A percentile compares a stretch with the other conserved stretches of the same genome.
Conservation (phyloP, 202 grass and related monocot genomes). For the Dendrocalamus latiflorus region DNA sequence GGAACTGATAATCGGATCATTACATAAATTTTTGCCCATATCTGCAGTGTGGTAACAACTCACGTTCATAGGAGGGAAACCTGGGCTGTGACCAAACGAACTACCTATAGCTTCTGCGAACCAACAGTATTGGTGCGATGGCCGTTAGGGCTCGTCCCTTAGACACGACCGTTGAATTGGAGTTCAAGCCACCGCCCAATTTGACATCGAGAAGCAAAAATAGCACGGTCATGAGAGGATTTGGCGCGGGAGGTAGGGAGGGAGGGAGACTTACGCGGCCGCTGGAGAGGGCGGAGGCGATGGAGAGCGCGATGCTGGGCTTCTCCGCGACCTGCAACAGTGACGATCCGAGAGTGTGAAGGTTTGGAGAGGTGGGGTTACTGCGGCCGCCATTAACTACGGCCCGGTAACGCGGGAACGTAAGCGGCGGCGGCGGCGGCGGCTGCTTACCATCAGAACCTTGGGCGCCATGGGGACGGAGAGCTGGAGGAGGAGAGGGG, state of each 20-base stretch:
- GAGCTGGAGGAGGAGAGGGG: not conserved
- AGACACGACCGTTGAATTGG: not conserved
- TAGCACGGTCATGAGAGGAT: not conserved
- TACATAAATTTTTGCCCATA: too few relatives aligned
- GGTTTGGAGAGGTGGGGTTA: not conserved
- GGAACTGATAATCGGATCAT: too few relatives aligned
- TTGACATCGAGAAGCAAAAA: not conserved
- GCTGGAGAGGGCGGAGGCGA: slow-evolving; percentile 71
- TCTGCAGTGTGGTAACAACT: not conserved
- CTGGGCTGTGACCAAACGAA: too few relatives aligned
- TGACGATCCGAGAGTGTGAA: slow-evolving; percentile 1
- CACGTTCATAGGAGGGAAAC: not conserved
- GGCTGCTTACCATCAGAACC: slow-evolving; percentile 68
- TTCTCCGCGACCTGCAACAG: slow-evolving; percentile 81
- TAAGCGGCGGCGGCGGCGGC: not conserved
- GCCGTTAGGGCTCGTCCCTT: not conserved
- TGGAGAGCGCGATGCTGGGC: slow-evolving; percentile 91
- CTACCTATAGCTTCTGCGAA: too few relatives aligned
- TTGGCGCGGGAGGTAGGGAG: not conserved
- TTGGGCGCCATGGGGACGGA: slow-evolving; percentile 60
- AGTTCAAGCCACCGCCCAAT: slow-evolving; percentile 12
- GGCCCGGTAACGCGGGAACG: not conserved
- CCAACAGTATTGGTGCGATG: not conserved
- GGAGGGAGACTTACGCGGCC: slow-evolving; percentile 38
- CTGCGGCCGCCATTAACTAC: not conserved